phyloP scores from a whole-genome alignment of 164 flowering plant species.

The Stephania yunnanensis region DNA sequence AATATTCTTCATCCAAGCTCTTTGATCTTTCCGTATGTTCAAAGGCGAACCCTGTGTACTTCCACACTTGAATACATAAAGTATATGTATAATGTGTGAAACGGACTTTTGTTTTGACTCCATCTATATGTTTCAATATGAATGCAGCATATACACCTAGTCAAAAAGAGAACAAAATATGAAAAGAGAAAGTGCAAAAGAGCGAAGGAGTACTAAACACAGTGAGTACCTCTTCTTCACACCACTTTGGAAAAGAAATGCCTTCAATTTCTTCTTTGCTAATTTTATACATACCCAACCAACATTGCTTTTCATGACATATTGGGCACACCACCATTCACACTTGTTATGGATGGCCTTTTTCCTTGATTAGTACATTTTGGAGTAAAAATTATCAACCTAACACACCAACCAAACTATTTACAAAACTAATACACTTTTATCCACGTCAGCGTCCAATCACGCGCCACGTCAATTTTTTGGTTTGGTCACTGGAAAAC shows the following conservation, averaged over 20 bases:
- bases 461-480: too few species aligned
- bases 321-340: background rate
- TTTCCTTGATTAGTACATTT: too few species aligned
- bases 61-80: background rate
- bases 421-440: too few species aligned
- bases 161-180: background rate
- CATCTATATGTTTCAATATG: background rate
- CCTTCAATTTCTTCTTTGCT: background rate
- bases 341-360: background rate
- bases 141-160: background rate
- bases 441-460: too few species aligned
- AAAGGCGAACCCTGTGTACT: background rate
- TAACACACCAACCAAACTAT: too few species aligned
- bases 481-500: too few species aligned
- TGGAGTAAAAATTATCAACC: too few species aligned
- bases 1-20: conserved; percentile 1
- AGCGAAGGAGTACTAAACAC: background rate
- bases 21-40: background rate
- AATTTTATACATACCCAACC: too few species aligned
- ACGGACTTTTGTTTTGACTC: background rate
- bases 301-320: background rate
- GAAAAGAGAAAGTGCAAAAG: background rate
- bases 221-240: background rate
- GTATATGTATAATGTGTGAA: conserved; percentile 4
- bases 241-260: conserved; percentile 3